Conservation (phyloP, 129 eudicot genomes). For the Centrapalus pauciflorus region DNA sequence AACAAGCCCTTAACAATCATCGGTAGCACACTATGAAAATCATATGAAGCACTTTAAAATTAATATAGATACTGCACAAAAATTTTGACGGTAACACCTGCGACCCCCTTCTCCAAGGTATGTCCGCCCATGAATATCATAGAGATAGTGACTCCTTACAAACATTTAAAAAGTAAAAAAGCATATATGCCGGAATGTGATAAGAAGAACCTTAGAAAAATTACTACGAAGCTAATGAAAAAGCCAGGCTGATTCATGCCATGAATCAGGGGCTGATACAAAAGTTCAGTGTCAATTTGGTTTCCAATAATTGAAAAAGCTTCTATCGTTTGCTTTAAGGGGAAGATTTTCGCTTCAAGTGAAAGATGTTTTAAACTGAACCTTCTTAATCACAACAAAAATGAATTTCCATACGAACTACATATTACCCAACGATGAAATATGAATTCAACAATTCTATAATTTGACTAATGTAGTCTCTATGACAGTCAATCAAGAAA, state of each 20-base stretch:
- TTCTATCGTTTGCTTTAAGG: too few relatives aligned
- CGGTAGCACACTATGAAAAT: too few relatives aligned
- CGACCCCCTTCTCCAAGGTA: too few relatives aligned
- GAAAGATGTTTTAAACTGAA: background rate
- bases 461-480: background rate
- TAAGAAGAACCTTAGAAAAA: background rate
- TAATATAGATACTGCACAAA: too few relatives aligned
- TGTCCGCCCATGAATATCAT: too few relatives aligned
- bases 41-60: too few relatives aligned
- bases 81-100: too few relatives aligned
- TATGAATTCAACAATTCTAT: background rate
- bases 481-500: background rate
- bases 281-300: background rate
- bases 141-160: background rate
- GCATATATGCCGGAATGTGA: background rate
- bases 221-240: background rate
- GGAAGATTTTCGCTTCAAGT: background rate
- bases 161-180: background rate
- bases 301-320: background rate
- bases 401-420: background rate
- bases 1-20: too few relatives aligned
- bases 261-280: background rate
- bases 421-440: background rate
- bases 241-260: background rate
- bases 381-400: background rate